phyloP scores from a whole-genome alignment of 768 basidiomycete genomes.

The Trametes villosa region DNA sequence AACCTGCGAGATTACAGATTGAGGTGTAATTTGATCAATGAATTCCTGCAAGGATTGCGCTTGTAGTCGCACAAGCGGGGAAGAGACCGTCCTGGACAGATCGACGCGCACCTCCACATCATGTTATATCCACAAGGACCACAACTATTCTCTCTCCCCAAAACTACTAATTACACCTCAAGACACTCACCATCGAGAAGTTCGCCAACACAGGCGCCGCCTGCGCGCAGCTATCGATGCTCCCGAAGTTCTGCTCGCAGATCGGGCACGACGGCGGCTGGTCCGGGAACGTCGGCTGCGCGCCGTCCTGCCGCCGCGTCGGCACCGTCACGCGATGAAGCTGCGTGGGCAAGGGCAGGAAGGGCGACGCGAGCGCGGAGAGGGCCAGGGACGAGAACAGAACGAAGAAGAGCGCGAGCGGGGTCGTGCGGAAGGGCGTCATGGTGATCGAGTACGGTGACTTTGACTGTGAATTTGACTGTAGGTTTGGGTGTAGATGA shows the following conservation, averaged over 20 bases:
- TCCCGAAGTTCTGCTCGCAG: slow-evolving; percentile 54
- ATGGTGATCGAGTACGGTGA: not conserved
- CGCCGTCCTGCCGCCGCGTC: slow-evolving; percentile 27
- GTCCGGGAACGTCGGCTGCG: slow-evolving; percentile 53
- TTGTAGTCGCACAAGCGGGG: no score
- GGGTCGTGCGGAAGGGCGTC: slow-evolving; percentile 8
- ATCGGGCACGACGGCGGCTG: slow-evolving; percentile 62
- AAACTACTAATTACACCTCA: no score
- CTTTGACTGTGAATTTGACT: not conserved
- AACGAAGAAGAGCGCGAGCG: slow-evolving; percentile 10
- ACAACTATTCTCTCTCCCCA: no score
- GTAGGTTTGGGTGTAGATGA: no score
- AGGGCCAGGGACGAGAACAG: slow-evolving; percentile 9
- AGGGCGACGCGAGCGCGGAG: slow-evolving; percentile 10
- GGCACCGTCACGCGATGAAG: not conserved
- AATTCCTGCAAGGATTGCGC: no score
- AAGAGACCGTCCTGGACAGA: not conserved
- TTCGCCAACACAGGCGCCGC: slow-evolving; percentile 63
- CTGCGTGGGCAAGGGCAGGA: slow-evolving; percentile 7
- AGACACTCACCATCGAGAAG: slow-evolving; percentile 54
- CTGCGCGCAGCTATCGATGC: slow-evolving; percentile 59
- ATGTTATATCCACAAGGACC: not conserved
- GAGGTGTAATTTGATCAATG: no score
- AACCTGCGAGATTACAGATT: not conserved
- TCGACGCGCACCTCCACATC: not conserved